Percentiles rank a stretch among this genome's conserved stretches.
phyloP scores from a whole-genome alignment of 2,329 filamentous ascomycete species.

The Epichloe uncinata region DNA sequence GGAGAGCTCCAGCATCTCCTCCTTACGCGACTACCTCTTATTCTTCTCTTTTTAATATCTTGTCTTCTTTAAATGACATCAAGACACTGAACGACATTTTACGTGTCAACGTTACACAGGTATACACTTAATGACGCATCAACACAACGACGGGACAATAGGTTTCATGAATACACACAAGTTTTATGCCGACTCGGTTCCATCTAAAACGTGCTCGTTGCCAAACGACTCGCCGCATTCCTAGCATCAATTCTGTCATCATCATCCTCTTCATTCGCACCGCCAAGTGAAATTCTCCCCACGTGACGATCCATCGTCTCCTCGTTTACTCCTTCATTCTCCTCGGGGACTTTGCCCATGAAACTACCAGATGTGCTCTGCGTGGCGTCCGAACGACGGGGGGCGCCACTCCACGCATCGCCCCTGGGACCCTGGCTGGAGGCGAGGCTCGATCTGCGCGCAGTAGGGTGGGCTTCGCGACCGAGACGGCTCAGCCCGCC shows the following conservation, averaged over 20 bases:
- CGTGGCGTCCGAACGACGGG: slow-evolving; percentile 61
- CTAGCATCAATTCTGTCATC: slow-evolving; percentile 89
- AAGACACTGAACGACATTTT: neutral
- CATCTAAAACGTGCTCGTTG: slow-evolving; percentile 75
- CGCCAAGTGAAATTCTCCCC: neutral
- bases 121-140: neutral
- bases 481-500: slow-evolving; percentile 84
- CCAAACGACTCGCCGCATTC: slow-evolving; percentile 88
- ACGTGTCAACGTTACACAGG: neutral
- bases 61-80: too few relatives aligned
- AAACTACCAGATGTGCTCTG: slow-evolving; percentile 65
- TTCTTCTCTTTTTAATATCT: too few relatives aligned
- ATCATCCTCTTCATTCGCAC: slow-evolving; percentile 59
- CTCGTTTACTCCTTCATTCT: slow-evolving; percentile 35
- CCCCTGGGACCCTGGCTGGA: slow-evolving; percentile 92
- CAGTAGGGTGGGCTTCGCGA: slow-evolving; percentile 69
- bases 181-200: neutral
- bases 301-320: slow-evolving; percentile 14
- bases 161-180: too few relatives aligned
- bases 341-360: slow-evolving; percentile 50
- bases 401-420: slow-evolving; percentile 95
- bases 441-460: slow-evolving; percentile 61
- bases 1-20: too few relatives aligned
- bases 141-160: neutral
- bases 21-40: too few relatives aligned